Conservation (phyloP, 306 rosid species). For the Casuarina glauca region DNA sequence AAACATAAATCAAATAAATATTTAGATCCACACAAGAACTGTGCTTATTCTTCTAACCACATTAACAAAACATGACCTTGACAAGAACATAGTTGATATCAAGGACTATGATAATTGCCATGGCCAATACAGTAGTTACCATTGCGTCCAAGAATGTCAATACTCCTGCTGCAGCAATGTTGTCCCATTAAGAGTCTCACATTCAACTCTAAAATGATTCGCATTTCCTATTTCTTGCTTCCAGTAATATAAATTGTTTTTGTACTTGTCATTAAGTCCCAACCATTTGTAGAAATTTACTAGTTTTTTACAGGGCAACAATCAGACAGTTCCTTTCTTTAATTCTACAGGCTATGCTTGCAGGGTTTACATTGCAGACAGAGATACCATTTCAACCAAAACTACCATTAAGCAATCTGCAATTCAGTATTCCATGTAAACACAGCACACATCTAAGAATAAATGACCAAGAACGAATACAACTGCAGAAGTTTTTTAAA, state of each 20-base stretch:
- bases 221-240: not conserved
- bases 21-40: not conserved
- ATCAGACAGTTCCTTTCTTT: not conserved
- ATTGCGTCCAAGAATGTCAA: not conserved
- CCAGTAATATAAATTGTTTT: not conserved
- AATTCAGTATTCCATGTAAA: not conserved
- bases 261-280: not conserved
- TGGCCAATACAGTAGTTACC: not conserved
- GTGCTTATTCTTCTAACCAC: not conserved
- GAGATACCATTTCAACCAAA: not conserved
- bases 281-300: not conserved
- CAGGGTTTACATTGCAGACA: not conserved
- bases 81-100: not conserved
- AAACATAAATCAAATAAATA: no score
- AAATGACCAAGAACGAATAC: not conserved
- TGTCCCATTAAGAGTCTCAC: not conserved
- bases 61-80: not conserved
- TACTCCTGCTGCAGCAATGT: not conserved
- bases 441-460: not conserved
- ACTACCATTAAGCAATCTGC: not conserved
- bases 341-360: not conserved
- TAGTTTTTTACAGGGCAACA: not conserved
- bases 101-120: not conserved
- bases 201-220: not conserved
- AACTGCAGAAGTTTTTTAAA: not conserved